phyloP scores from a whole-genome alignment of 345 rosid species.

The Sisymbrium irio region DNA sequence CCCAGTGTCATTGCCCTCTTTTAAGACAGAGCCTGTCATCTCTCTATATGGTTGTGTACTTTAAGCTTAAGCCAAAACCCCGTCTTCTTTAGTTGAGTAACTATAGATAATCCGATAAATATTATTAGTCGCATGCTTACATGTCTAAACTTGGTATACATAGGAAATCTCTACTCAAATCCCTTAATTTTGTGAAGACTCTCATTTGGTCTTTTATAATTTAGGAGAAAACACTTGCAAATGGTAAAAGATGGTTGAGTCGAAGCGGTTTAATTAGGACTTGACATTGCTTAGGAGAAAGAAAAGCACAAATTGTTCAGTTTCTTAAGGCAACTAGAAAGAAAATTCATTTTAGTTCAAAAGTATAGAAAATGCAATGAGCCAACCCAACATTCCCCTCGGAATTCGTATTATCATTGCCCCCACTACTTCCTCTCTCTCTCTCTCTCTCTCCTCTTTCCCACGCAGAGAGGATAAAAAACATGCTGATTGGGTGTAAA shows the following conservation, averaged over 20 bases:
- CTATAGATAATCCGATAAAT: too few relatives aligned
- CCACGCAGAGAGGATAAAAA: not conserved
- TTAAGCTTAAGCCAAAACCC: too few relatives aligned
- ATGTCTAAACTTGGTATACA: not conserved
- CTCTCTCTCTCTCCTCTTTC: not conserved
- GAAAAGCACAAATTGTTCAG: not conserved
- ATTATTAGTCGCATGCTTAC: not conserved
- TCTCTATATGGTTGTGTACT: not conserved
- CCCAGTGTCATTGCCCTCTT: conserved; percentile 4
- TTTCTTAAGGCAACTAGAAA: too few relatives aligned
- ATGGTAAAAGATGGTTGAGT: not conserved
- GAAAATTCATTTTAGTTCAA: not conserved
- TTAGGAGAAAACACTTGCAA: not conserved
- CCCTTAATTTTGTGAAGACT: not conserved
- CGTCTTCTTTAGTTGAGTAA: too few relatives aligned
- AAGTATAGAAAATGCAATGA: not conserved
- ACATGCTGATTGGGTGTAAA: conserved; percentile 12
- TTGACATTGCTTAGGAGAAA: too few relatives aligned
- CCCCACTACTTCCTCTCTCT: not conserved
- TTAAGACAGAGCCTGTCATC: not conserved
- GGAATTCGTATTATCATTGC: not conserved
- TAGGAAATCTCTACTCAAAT: not conserved
- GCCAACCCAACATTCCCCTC: conserved; percentile 15
- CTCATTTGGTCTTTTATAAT: conserved; percentile 9
- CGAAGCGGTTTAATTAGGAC: not conserved